A percentile compares a stretch with the other conserved stretches of the same genome.
Conservation (phyloP, 2,329 filamentous ascomycete genomes). For the Didymella glomerata region DNA sequence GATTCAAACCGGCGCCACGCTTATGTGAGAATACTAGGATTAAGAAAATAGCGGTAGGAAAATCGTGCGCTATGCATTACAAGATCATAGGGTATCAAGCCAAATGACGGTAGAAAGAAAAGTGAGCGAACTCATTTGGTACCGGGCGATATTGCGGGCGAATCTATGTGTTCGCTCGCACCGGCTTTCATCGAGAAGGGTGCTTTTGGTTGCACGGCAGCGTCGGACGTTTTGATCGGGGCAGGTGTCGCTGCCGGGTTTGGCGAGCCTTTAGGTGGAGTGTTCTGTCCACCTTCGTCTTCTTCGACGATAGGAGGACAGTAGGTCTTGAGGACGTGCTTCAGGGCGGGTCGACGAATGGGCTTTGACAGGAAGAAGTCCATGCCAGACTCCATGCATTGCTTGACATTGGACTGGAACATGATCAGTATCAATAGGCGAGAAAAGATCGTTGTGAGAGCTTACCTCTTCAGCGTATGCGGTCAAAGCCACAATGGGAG, state of each 20-base stretch:
- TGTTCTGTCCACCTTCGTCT: slow-evolving; percentile 57
- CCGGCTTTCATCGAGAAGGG: slow-evolving; percentile 11
- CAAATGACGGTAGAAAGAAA: slow-evolving; percentile 9
- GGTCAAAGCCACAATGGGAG: slow-evolving; percentile 88
- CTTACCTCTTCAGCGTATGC: slow-evolving; percentile 91
- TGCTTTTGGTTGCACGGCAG: neutral
- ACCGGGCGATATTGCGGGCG: slow-evolving; percentile 21
- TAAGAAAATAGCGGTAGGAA: slow-evolving; percentile 8
- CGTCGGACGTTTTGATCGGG: neutral
- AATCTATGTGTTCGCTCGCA: slow-evolving; percentile 10
- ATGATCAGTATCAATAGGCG: slow-evolving; percentile 18
- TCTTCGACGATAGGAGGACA: slow-evolving; percentile 84
- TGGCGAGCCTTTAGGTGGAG: slow-evolving; percentile 25
- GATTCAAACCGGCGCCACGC: slow-evolving; percentile 18
- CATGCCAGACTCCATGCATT: slow-evolving; percentile 84
- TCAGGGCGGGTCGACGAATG: slow-evolving; percentile 83
- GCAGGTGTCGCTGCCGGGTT: slow-evolving; percentile 3
- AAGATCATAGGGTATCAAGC: slow-evolving; percentile 23
- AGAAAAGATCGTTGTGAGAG: neutral
- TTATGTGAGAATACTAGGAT: slow-evolving; percentile 7
- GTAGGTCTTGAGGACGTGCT: slow-evolving; percentile 82
- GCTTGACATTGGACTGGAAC: slow-evolving; percentile 37
- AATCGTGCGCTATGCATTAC: slow-evolving; percentile 19
- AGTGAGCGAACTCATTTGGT: slow-evolving; percentile 9
- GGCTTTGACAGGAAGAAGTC: slow-evolving; percentile 82